Base-by-base conservation (phyloP, 1,139 yeast species). In the Eremothecium gossypii region DNA sequence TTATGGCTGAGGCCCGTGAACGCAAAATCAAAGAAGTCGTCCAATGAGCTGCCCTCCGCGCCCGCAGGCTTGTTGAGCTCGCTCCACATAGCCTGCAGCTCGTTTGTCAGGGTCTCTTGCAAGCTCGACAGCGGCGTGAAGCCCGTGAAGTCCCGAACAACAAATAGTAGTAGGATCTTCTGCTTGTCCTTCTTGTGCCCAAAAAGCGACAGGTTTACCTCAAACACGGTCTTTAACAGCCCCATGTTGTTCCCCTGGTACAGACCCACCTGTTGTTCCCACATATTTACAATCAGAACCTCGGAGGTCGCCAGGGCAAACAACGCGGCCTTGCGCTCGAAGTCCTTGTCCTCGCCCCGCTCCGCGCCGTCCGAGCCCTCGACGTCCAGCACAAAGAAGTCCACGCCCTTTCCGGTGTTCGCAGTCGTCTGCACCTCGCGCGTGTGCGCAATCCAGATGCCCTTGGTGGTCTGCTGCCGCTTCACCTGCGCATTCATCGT, bases 241-340 rank as follows among this genome's bases (percentile, higher is more conserved):
- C 94, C 98, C 96, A 91, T 83, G 57, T 91, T 91, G 23, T 97
- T 96, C 39, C 98, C 98, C 60, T 91, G 97, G 59, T 91, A 91
- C 41, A 93, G 70, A 4, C 98, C 98, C 43, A 91, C 89, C 61
- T 91, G 98, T 52, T 86, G 84, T 62, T 91, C 98, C 97, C 98
- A 91, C 61, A 91, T 78, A 63, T 91, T 91, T 42, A 91, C 82
- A 48, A 91, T 87, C 54, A 91, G 71, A 2, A 89, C 79, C 58
- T 91, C 98, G 12, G 94, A 79, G 0, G 96, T 89, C 7, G 97
- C 78, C 47, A 91, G 68, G 0, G 98, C 97, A 70, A 91, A 91
- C 40, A 93, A 67, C 0, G 98, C 97, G 1, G 96, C 89, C 58
- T 91, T 91, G 46, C 98, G 74, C 64, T 91, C 98, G 63, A 91